Percentiles rank a stretch among this genome's conserved stretches.
Conservation (phyloP, 2,329 filamentous ascomycete species). For the Claviceps capensis region DNA sequence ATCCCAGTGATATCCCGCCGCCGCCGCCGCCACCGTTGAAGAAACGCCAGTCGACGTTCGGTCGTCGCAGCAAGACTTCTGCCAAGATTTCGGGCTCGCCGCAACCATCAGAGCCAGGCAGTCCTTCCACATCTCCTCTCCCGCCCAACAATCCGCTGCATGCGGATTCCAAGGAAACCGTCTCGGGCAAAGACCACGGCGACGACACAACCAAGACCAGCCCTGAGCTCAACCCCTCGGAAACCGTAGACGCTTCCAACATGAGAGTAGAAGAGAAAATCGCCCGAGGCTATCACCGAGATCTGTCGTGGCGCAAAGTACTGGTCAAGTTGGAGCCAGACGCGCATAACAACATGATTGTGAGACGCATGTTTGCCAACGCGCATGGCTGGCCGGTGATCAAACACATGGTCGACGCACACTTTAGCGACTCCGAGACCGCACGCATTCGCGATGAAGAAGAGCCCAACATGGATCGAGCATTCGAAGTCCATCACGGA, state of each 20-base stretch:
- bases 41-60: constrained; percentile 29
- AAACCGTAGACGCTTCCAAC: constrained; percentile 41
- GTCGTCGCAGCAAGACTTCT: constrained; percentile 19
- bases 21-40: constrained; percentile 60
- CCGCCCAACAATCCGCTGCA: constrained; percentile 22
- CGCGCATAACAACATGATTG: constrained; percentile 96
- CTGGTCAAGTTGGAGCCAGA: constrained; percentile 91
- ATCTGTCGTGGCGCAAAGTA: constrained; percentile 91
- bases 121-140: constrained; percentile 20
- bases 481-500: constrained; percentile 41
- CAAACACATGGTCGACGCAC: constrained; percentile 86
- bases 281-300: constrained; percentile 83
- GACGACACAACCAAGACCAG: constrained; percentile 36
- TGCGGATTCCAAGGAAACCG: constrained; percentile 22
- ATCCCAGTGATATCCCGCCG: constrained; percentile 81
- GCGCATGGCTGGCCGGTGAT: constrained; percentile 96
- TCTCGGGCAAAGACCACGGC: constrained; percentile 37
- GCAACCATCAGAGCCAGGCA: constrained; percentile 14
- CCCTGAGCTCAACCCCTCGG: constrained; percentile 25
- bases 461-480: constrained; percentile 54
- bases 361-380: constrained; percentile 91
- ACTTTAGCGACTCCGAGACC: constrained; percentile 61
- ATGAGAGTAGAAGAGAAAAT: constrained; percentile 98
- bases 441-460: constrained; percentile 54
- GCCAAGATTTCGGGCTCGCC: constrained; percentile 12